phyloP scores from a whole-genome alignment of 139 green algal species.

The Nannochloris sp. region DNA sequence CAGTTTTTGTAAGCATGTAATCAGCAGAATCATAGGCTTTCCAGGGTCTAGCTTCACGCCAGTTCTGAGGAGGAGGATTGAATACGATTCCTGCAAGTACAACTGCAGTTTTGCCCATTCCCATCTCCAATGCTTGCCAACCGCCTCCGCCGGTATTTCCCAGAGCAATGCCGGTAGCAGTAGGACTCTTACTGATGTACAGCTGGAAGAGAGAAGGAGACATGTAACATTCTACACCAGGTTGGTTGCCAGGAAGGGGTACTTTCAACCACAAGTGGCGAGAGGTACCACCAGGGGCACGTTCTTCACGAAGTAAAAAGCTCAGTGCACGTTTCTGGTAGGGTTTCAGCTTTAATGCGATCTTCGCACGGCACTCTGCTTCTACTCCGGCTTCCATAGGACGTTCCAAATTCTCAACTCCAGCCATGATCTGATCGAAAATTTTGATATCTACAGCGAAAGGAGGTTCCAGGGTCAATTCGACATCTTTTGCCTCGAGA shows the following conservation, averaged over 20 bases:
- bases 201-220: constrained; percentile 11
- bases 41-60: neutral
- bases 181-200: neutral
- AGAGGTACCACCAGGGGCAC: constrained; percentile 3
- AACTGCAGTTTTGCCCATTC: constrained; percentile 26
- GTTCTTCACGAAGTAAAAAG: constrained; percentile 17
- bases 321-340: constrained; percentile 13
- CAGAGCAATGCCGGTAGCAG: neutral
- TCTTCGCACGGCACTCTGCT: neutral
- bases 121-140: constrained; percentile 8
- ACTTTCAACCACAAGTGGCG: constrained; percentile 12
- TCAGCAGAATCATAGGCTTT: neutral
- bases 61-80: constrained; percentile 4
- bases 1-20: neutral
- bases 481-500: neutral
- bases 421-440: constrained; percentile 1
- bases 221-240: neutral
- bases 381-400: neutral
- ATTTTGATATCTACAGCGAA: neutral
- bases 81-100: constrained; percentile 4
- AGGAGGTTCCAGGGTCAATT: neutral
- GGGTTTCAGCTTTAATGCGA: neutral
- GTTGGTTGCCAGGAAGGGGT: neutral
- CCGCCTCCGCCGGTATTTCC: constrained; percentile 5
- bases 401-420: neutral